Conservation (phyloP, 805 yeast genomes). For the Yarrowia bubula region DNA sequence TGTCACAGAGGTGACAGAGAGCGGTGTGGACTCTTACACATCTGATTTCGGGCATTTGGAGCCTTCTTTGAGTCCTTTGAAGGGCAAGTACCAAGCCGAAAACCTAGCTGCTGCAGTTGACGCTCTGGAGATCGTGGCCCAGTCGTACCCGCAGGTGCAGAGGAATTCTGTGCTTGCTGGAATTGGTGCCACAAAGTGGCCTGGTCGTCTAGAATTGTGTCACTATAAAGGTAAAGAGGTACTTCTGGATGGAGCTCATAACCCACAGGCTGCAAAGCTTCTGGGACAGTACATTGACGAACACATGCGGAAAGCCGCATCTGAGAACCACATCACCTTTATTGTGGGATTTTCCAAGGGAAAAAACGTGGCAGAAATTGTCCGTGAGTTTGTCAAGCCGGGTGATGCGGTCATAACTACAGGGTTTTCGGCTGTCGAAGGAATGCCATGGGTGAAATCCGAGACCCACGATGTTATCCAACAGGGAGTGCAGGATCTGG, state of each 20-base stretch:
- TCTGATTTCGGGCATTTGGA: not conserved
- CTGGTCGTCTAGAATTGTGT: slow-evolving; percentile 72
- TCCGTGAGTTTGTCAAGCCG: slow-evolving; percentile 49
- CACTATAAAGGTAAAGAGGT: slow-evolving; percentile 38
- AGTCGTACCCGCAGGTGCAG: slow-evolving; percentile 38
- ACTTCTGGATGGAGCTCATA: slow-evolving; percentile 91
- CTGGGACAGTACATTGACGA: slow-evolving; percentile 53
- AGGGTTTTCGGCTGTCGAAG: slow-evolving; percentile 65
- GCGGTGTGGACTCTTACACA: slow-evolving; percentile 27
- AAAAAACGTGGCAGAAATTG: slow-evolving; percentile 54
- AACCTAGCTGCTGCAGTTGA: slow-evolving; percentile 69
- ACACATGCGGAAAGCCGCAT: slow-evolving; percentile 35
- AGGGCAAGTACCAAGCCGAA: slow-evolving; percentile 69
- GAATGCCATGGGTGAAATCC: slow-evolving; percentile 87
- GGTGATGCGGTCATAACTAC: slow-evolving; percentile 63
- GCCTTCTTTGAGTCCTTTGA: slow-evolving; percentile 49
- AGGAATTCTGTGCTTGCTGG: slow-evolving; percentile 39
- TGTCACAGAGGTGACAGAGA: slow-evolving; percentile 38
- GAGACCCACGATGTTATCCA: slow-evolving; percentile 34
- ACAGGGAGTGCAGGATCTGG: slow-evolving; percentile 28
- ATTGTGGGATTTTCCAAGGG: slow-evolving; percentile 76
- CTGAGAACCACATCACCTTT: slow-evolving; percentile 44
- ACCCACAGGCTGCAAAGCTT: slow-evolving; percentile 77
- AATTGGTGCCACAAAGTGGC: slow-evolving; percentile 64
- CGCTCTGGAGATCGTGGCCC: slow-evolving; percentile 46